Percentiles rank a stretch among this genome's conserved stretches.
These are phyloP conservation scores for Mesotaenium endlicherianum DNA, from an alignment of 139 green algal species.

Conservation along the genomic window DNA sequence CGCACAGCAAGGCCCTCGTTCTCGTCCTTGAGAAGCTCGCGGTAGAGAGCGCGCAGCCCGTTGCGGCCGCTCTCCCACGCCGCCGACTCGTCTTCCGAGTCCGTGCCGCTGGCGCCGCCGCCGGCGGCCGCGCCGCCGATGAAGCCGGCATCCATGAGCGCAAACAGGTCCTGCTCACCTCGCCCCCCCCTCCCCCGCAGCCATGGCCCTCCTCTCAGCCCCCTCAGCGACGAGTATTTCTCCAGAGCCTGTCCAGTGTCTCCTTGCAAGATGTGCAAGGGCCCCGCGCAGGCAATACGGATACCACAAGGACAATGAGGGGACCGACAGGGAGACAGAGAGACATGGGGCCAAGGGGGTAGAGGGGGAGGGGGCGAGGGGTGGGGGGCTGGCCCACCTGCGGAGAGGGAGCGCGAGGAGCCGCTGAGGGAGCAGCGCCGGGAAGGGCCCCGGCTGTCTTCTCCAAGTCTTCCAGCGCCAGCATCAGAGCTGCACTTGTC, in stretches of 20 bases:
- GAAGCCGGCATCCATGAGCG: slow-evolving; percentile 1
- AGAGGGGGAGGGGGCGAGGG: too few species aligned
- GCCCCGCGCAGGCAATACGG: too few species aligned
- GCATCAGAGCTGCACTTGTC: slow-evolving; percentile 4
- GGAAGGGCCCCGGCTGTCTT: background rate
- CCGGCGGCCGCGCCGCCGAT: background rate
- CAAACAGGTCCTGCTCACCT: background rate
- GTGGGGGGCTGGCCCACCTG: too few species aligned
- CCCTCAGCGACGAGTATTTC: too few species aligned
- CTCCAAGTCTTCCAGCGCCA: slow-evolving; percentile 2
- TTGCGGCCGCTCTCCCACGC: background rate
- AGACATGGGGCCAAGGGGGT: too few species aligned
- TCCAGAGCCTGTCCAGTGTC: too few species aligned
- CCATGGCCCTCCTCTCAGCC: too few species aligned
- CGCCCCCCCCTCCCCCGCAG: too few species aligned
- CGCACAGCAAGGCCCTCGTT: background rate
- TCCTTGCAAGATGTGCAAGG: too few species aligned
- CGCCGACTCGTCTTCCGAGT: slow-evolving; percentile 1
- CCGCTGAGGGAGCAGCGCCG: background rate
- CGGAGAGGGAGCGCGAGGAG: background rate
- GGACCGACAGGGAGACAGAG: too few species aligned
- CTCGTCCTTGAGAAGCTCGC: background rate
- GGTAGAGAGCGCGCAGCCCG: background rate
- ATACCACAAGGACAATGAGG: too few species aligned
- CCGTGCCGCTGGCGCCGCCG: background rate